These are phyloP conservation scores for Vaccinium macrocarpon DNA, from an alignment of 148 eudicot genomes.

Conservation along the genomic window DNA sequence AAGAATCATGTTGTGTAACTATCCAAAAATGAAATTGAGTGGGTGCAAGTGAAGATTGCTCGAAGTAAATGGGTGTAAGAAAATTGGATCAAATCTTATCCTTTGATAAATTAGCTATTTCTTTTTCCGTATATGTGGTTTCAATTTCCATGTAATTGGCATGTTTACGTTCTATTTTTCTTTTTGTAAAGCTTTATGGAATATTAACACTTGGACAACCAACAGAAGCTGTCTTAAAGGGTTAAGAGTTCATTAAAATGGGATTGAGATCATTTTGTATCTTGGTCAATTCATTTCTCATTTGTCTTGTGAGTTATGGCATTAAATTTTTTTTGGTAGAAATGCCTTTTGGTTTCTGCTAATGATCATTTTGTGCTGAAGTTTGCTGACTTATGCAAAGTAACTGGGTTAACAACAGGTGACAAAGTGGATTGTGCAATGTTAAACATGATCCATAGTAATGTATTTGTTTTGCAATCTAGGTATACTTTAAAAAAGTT, in stretches of 20 bases:
- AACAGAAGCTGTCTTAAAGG: not conserved
- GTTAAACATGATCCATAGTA: not conserved
- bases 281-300: not conserved
- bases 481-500: not conserved
- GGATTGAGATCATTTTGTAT: not conserved
- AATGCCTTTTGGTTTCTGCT: not conserved
- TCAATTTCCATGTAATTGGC: not conserved
- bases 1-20: not conserved
- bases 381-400: not conserved
- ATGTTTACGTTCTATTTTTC: not conserved
- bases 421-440: not conserved
- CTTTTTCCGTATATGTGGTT: not conserved
- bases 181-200: not conserved
- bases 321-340: not conserved
- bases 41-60: not conserved
- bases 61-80: not conserved
- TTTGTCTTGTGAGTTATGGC: not conserved
- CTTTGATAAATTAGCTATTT: not conserved
- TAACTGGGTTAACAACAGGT: not conserved
- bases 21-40: not conserved
- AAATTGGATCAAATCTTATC: not conserved
- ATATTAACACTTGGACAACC: not conserved
- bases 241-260: not conserved
- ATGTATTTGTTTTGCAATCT: not conserved
- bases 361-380: not conserved